phyloP scores from a whole-genome alignment of 2,329 filamentous ascomycete species.

The Thelonectria rubi region DNA sequence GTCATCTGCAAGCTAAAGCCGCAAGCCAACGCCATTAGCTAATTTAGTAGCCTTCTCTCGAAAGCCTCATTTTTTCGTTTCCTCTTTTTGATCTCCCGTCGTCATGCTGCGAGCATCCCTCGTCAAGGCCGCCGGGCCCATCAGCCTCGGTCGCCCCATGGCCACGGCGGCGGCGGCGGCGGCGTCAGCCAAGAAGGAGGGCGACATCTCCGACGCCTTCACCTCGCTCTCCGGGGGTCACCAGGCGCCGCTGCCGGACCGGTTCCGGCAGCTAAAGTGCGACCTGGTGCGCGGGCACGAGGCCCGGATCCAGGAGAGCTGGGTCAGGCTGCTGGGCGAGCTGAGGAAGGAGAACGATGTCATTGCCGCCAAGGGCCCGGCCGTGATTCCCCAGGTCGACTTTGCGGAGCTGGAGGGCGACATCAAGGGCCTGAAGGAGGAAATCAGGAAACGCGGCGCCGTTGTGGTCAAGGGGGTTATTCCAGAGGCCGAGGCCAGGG shows the following conservation, averaged over 20 bases:
- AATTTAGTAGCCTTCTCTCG: background rate
- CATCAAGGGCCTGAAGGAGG: constrained; percentile 49
- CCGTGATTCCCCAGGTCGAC: constrained; percentile 62
- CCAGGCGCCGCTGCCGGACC: constrained; percentile 58
- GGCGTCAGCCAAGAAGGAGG: constrained; percentile 58
- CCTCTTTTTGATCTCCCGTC: background rate
- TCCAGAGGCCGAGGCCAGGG: constrained; percentile 67
- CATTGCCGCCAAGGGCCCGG: constrained; percentile 55
- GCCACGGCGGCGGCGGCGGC: constrained; percentile 29
- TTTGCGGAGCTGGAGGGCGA: constrained; percentile 56
- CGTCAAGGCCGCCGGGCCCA: constrained; percentile 22
- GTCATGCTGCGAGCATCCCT: constrained; percentile 38
- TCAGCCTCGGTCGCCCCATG: constrained; percentile 30
- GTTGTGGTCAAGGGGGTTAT: constrained; percentile 74
- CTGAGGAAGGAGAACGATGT: constrained; percentile 58
- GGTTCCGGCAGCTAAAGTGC: constrained; percentile 66
- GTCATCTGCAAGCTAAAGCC: background rate
- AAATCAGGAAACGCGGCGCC: constrained; percentile 68
- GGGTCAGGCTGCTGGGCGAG: constrained; percentile 57
- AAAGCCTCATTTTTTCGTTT: background rate
- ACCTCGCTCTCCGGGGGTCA: constrained; percentile 63
- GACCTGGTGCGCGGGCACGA: constrained; percentile 61
- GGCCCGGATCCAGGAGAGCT: constrained; percentile 56
- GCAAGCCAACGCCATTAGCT: background rate
- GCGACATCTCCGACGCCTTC: constrained; percentile 71